Percentiles rank a stretch among this genome's conserved stretches.
phyloP scores from a whole-genome alignment of 352 stramenopile genomes.

The Peronospora belbahrii region DNA sequence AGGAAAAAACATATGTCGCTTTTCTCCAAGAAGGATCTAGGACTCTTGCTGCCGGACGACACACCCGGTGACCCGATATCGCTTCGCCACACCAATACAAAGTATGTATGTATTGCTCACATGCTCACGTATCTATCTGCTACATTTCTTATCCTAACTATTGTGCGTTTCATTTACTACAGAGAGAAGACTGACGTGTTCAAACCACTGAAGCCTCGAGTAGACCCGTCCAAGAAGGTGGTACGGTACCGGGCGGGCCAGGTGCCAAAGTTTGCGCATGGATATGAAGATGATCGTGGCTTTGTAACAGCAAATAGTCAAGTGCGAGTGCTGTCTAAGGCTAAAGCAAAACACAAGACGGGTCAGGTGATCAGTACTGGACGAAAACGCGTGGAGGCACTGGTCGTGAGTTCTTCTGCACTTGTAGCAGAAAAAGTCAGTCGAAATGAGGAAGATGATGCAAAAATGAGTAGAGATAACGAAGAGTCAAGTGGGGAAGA shows the following conservation, averaged over 20 bases:
- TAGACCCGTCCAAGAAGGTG: slow-evolving; percentile 78
- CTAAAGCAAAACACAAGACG: slow-evolving; percentile 19
- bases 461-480: slow-evolving; percentile 9
- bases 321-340: slow-evolving; percentile 34
- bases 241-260: slow-evolving; percentile 76
- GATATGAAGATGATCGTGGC: slow-evolving; percentile 69
- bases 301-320: slow-evolving; percentile 68
- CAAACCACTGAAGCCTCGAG: slow-evolving; percentile 67
- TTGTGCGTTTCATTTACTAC: background rate
- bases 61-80: slow-evolving; percentile 69
- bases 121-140: background rate
- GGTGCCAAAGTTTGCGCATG: slow-evolving; percentile 63
- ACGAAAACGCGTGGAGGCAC: slow-evolving; percentile 51
- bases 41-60: slow-evolving; percentile 72
- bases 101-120: slow-evolving; percentile 17
- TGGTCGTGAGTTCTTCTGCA: slow-evolving; percentile 29
- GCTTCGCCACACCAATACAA: slow-evolving; percentile 65
- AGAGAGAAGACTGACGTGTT: slow-evolving; percentile 69
- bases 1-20: no score
- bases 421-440: slow-evolving; percentile 9
- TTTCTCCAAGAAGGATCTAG: slow-evolving; percentile 86
- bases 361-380: slow-evolving; percentile 12
- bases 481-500: slow-evolving; percentile 22
- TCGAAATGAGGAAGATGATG: no score
- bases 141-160: slow-evolving; percentile 1